phyloP scores from a whole-genome alignment of 2,329 filamentous ascomycete species.

The Reticulascus tulasneorum region DNA sequence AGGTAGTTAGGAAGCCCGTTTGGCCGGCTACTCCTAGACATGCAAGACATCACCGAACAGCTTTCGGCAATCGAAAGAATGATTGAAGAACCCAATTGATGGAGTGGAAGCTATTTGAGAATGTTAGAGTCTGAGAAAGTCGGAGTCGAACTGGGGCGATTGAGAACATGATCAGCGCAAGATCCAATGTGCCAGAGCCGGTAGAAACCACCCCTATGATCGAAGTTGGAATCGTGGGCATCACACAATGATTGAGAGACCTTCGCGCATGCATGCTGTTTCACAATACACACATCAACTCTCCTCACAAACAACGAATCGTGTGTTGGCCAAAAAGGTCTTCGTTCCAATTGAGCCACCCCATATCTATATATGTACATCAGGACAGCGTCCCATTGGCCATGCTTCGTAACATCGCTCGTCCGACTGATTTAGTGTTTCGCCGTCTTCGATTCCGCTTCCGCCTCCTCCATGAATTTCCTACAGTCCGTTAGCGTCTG shows the following conservation, averaged over 20 bases:
- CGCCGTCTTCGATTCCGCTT: slow-evolving; percentile 37
- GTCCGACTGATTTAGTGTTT: slow-evolving; percentile 32
- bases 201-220: neutral
- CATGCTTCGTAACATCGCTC: no score
- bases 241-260: neutral
- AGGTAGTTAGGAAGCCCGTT: neutral
- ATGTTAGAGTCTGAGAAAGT: neutral
- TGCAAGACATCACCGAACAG: slow-evolving; percentile 2
- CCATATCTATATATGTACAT: slow-evolving; percentile 13
- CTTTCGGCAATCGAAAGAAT: neutral
- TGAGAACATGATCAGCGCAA: neutral
- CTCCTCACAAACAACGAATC: no score
- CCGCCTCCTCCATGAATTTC: slow-evolving; percentile 43
- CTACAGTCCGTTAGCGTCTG: slow-evolving; percentile 24
- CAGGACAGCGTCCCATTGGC: slow-evolving; percentile 10
- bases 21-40: neutral
- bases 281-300: no score
- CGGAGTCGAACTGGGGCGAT: neutral
- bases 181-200: neutral
- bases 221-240: neutral
- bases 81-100: neutral
- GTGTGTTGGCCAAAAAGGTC: slow-evolving; percentile 8
- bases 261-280: no score
- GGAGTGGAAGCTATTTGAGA: neutral
- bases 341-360: slow-evolving; percentile 11